Conservation (phyloP, 129 eudicot genomes). For the Centella asiatica region DNA sequence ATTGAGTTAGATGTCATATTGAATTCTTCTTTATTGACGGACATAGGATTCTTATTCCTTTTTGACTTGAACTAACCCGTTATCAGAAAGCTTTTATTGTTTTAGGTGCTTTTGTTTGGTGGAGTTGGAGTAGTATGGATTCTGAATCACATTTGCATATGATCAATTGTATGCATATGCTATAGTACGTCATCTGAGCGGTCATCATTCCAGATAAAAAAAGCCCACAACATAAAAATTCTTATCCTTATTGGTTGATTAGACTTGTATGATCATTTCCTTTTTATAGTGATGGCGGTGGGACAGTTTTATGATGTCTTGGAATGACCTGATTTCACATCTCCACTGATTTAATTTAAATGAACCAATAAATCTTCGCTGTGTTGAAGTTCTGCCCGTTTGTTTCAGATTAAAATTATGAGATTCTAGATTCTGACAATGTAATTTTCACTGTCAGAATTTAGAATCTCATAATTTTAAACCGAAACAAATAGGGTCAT, state of each 20-base stretch:
- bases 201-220: slow-evolving; percentile 9
- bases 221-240: neutral
- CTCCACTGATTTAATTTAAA: slow-evolving; percentile 5
- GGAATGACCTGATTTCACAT: neutral
- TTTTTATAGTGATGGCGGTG: neutral
- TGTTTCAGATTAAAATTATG: no score
- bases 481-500: neutral
- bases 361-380: neutral
- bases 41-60: neutral
- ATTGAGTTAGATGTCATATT: neutral
- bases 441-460: no score
- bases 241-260: neutral
- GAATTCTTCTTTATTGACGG: neutral
- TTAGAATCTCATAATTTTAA: no score
- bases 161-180: neutral
- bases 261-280: neutral
- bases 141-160: neutral
- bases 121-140: neutral
- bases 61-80: neutral
- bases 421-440: no score
- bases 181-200: neutral
- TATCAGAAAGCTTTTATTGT: neutral
- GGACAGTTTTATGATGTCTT: neutral
- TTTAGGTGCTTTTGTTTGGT: neutral
- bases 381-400: no score